Percentiles rank a stretch among this genome's conserved stretches.
Conservation (phyloP, 345 rosid species). For the Linum tenue region DNA sequence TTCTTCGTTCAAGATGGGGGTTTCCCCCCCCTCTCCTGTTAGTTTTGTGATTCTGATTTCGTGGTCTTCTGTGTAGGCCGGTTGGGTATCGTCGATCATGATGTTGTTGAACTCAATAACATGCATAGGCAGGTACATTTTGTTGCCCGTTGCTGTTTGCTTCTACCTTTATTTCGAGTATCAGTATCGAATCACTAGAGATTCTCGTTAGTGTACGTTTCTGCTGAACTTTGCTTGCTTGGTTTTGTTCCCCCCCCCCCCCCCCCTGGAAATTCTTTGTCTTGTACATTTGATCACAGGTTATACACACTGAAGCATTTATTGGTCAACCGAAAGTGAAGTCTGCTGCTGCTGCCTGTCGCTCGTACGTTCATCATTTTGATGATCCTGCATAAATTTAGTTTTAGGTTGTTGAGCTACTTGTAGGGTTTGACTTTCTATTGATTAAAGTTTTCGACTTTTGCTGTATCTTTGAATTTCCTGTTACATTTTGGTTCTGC, state of each 20-base stretch:
- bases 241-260: too few relatives aligned
- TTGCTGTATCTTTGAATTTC: background rate
- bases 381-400: too few relatives aligned
- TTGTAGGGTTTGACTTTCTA: background rate
- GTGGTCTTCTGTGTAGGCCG: slow-evolving; percentile 40
- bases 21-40: background rate
- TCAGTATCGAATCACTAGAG: too few relatives aligned
- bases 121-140: slow-evolving; percentile 90
- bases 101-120: slow-evolving; percentile 87
- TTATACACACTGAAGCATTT: slow-evolving; percentile 87
- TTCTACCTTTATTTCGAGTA: background rate
- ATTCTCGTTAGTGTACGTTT: too few relatives aligned
- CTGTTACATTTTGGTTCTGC: slow-evolving; percentile 16
- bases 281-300: slow-evolving; percentile 25
- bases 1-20: background rate
- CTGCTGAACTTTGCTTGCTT: background rate
- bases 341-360: slow-evolving; percentile 87
- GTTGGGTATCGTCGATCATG: slow-evolving; percentile 88
- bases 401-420: background rate
- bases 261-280: background rate
- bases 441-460: background rate
- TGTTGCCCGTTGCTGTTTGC: background rate
- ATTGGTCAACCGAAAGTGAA: slow-evolving; percentile 87
- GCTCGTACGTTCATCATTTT: slow-evolving; percentile 38
- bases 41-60: background rate